Evolutionary conservation across 208 protist genomes (phyloP).

Genomic region (Tritrichomonas musculus): DNA sequence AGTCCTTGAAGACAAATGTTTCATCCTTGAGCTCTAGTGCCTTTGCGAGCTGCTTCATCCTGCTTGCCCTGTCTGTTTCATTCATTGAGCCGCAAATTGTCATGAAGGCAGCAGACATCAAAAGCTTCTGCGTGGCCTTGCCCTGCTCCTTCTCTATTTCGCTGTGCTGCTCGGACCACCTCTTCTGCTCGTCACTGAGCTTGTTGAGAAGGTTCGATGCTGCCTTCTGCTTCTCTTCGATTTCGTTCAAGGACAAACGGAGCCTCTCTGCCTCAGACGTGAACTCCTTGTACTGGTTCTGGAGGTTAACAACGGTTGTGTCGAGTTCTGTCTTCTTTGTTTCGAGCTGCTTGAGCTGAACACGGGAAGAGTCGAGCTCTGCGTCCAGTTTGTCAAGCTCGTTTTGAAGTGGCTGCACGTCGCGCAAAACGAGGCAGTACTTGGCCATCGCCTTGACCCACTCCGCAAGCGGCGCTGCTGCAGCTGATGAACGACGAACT

Average conservation of each 20-base stretch:
- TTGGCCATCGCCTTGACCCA: slow-evolving; percentile 35
- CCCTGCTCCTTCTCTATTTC: not conserved
- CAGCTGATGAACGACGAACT: not conserved
- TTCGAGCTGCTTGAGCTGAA: not conserved
- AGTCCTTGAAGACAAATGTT: not conserved
- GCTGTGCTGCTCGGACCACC: not conserved
- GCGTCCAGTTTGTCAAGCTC: not conserved
- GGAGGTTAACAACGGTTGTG: not conserved
- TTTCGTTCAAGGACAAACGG: not conserved
- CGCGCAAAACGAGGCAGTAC: not conserved
- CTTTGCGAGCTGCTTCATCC: not conserved
- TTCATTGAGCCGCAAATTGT: slow-evolving; percentile 22
- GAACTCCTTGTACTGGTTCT: not conserved
- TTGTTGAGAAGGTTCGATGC: not conserved
- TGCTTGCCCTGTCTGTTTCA: not conserved
- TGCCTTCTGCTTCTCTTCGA: not conserved
- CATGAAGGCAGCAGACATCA: not conserved
- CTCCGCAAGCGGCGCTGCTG: not conserved
- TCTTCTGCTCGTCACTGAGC: slow-evolving; percentile 14
- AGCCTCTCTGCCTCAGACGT: not conserved
- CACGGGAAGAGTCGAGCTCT: not conserved
- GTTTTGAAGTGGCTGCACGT: slow-evolving; percentile 3
- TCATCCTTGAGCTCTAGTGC: not conserved
- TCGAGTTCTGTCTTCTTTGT: not conserved
- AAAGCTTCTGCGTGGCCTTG: not conserved